Evolutionary conservation across 805 yeast genomes (phyloP), one percentile per base, ranked within the genome.

Genomic region (Suhomyces kilbournensis): DNA sequence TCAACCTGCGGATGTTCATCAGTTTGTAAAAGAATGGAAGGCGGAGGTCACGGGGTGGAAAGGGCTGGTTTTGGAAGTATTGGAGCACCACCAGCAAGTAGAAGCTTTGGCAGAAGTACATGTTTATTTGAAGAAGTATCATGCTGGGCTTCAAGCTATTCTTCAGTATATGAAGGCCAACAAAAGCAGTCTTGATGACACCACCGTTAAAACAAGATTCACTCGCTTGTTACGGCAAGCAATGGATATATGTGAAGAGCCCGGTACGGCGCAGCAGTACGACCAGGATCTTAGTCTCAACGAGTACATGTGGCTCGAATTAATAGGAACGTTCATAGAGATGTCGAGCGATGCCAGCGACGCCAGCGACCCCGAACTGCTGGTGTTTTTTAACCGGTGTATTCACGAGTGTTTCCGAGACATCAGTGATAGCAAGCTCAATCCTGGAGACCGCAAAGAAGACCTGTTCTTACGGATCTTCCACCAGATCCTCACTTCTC

Each of bases 381-480:
- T 38, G 42, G 42, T 5, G 1, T 56, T 51, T 40, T 51, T 68
- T 44, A 69, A 74, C 51, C 55, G 56, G 46, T 64, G 69, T 28
- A 65, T 71, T 12, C 70, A 72, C 51, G 58, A 60, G 26, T 56
- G 72, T 51, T 74, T 74, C 60, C 59, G 72, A 40, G 57, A 53
- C 17, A 60, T 74, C 26, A 68, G 71, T 54, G 71, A 69, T 35
- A 44, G 46, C 32, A 64, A 67, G 42, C 57, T 63, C 4, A 62
- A 59, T 45, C 60, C 64, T 1, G 42, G 49, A 1, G 60, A 53
- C 20, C 50, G 54, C 26, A 34, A 40, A 8, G 66, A 65, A 40
- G 45, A 57, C 42, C 78, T 85, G 1, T 81, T 88, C 54, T 67
- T 83, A 49, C 69, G 71, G 15, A 82, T 86, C 2, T 77, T 86